A percentile compares a stretch with the other conserved stretches of the same genome.
phyloP scores from a whole-genome alignment of 768 basidiomycete species.

The Hericium alpestre region DNA sequence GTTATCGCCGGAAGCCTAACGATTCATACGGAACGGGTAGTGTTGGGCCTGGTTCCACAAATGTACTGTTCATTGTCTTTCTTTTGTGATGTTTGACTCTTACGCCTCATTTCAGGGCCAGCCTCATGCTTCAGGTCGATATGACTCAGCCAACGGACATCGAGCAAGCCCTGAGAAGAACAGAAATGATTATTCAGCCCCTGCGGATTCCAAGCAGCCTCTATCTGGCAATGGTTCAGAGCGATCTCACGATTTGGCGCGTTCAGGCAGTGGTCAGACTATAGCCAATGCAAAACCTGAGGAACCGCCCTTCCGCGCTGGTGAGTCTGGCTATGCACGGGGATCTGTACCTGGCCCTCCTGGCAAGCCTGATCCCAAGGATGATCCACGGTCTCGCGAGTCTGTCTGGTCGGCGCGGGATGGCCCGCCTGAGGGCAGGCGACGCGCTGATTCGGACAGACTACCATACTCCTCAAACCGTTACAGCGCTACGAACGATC shows the following conservation, averaged over 20 bases:
- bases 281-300: background rate
- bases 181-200: background rate
- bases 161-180: background rate
- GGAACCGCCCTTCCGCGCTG: background rate
- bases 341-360: background rate
- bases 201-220: background rate
- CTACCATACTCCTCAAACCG: background rate
- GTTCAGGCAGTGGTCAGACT: background rate
- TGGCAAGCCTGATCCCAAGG: background rate
- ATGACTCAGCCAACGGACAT: background rate
- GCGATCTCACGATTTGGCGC: background rate
- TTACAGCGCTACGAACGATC: constrained; percentile 12
- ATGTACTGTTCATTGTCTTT: background rate
- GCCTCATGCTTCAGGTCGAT: background rate
- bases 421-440: background rate
- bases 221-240: background rate
- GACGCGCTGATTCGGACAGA: background rate
- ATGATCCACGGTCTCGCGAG: background rate
- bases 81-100: background rate
- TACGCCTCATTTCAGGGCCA: background rate
- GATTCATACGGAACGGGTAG: background rate
- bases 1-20: background rate
- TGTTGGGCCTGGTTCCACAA: background rate
- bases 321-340: background rate
- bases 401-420: background rate